phyloP scores from a whole-genome alignment of 2,329 filamentous ascomycete genomes.

The Metarhizium anisopliae region DNA sequence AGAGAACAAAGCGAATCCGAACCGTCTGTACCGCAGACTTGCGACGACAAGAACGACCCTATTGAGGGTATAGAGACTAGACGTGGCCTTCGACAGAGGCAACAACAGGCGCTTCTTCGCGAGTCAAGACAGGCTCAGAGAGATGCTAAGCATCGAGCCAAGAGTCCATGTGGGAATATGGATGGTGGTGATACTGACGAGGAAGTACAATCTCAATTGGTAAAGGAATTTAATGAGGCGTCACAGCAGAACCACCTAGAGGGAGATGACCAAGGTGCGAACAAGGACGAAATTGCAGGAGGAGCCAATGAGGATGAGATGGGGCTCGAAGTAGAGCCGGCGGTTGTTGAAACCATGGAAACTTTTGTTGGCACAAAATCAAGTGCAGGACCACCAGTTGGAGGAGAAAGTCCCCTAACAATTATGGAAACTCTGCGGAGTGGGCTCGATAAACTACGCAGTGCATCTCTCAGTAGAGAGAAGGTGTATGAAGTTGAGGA shows the following conservation, averaged over 20 bases:
- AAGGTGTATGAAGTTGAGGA: slow-evolving; percentile 68
- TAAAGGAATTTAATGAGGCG: slow-evolving; percentile 30
- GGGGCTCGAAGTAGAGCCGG: neutral
- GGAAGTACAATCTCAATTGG: slow-evolving; percentile 31
- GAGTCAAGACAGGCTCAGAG: neutral
- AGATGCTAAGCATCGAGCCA: slow-evolving; percentile 6
- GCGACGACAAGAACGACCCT: neutral
- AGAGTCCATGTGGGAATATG: slow-evolving; percentile 2
- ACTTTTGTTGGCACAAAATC: slow-evolving; percentile 4
- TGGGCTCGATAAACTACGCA: slow-evolving; percentile 48
- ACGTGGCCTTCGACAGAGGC: slow-evolving; percentile 11
- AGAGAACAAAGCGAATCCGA: neutral
- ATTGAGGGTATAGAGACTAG: slow-evolving; percentile 10
- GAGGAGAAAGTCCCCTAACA: slow-evolving; percentile 10
- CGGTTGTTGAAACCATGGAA: slow-evolving; percentile 1
- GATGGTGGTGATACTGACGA: slow-evolving; percentile 29
- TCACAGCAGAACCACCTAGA: slow-evolving; percentile 22
- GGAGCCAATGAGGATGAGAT: neutral
- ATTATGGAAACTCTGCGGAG: slow-evolving; percentile 25
- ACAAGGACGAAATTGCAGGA: neutral
- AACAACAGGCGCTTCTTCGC: slow-evolving; percentile 2
- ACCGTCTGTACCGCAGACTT: neutral
- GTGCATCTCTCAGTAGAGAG: slow-evolving; percentile 49
- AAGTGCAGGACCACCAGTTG: slow-evolving; percentile 4
- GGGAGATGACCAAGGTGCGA: slow-evolving; percentile 5